Evolutionary conservation across 495 filamentous ascomycete genomes (phyloP).

Genomic region (Podospora pseudopauciseta): DNA sequence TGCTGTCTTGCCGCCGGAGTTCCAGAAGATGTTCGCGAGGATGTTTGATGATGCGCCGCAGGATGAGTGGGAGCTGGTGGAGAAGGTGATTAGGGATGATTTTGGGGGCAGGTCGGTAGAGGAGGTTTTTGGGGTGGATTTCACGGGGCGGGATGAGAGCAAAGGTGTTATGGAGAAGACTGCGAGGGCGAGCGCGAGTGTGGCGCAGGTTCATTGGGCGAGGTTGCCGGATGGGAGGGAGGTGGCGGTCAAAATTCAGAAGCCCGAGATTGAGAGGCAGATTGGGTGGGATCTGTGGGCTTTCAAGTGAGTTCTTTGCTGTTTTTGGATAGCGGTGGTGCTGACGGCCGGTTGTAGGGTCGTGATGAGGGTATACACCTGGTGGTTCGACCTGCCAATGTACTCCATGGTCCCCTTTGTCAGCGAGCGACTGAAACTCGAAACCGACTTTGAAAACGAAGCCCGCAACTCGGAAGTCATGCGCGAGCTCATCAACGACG

Average conservation of each 20-base stretch:
- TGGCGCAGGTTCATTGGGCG: conserved; percentile 97
- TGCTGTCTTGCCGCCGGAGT: conserved; percentile 85
- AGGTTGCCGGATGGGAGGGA: conserved; percentile 76
- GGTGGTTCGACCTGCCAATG: conserved; percentile 81
- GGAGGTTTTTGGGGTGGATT: conserved; percentile 86
- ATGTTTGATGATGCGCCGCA: conserved; percentile 99
- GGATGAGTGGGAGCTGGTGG: conserved; percentile 85
- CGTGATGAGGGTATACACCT: conserved; percentile 71
- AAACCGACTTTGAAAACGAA: conserved; percentile 93
- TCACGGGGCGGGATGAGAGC: conserved; percentile 53
- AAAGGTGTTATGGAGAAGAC: conserved; percentile 83
- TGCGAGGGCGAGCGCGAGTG: conserved; percentile 83
- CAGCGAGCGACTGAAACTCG: conserved; percentile 76
- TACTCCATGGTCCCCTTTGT: conserved; percentile 88
- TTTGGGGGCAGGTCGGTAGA: conserved; percentile 75
- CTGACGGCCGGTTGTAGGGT: conserved; percentile 44
- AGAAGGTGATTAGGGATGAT: conserved; percentile 81
- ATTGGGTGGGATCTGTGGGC: conserved; percentile 92
- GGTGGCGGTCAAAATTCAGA: conserved; percentile 95
- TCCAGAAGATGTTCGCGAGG: conserved; percentile 87
- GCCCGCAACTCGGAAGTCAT: conserved; percentile 83
- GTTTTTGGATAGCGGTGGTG: conserved; percentile 8
- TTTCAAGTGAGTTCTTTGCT: conserved; percentile 56
- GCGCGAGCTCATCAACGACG: conserved; percentile 68
- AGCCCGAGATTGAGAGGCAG: conserved; percentile 85